These are phyloP conservation scores for Blastocladiella emersonii DNA, from an alignment of 371 early-diverging fungal species.

Conservation along the genomic window DNA sequence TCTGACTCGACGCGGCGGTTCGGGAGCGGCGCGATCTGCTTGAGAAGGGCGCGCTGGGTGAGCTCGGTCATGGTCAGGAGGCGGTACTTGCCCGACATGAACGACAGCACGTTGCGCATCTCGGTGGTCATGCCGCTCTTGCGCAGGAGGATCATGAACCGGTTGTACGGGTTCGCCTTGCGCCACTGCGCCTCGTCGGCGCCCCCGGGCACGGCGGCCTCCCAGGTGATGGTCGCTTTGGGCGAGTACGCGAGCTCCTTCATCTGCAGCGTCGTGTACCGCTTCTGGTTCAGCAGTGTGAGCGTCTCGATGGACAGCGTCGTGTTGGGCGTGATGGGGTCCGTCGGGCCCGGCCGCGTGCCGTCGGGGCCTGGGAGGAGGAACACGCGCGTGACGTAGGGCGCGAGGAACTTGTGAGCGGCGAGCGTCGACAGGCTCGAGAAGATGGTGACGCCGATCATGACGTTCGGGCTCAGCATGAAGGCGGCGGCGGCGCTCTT, in stretches of 20 bases:
- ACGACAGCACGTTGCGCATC: background rate
- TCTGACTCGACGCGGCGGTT: too few relatives aligned
- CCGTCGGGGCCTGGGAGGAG: background rate
- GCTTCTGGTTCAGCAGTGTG: background rate
- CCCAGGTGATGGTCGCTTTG: background rate
- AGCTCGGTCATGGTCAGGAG: background rate
- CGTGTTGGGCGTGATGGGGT: background rate
- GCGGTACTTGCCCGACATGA: background rate
- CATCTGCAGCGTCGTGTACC: background rate
- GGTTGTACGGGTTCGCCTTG: too few relatives aligned
- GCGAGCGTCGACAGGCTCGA: background rate
- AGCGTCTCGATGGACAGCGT: background rate
- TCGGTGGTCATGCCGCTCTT: background rate
- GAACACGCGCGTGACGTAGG: background rate
- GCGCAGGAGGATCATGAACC: constrained; percentile 1
- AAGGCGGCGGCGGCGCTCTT: background rate
- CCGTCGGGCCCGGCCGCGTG: background rate
- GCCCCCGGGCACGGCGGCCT: too few relatives aligned
- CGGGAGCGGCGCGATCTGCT: too few relatives aligned
- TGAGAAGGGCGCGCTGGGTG: background rate
- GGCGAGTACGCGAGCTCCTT: background rate
- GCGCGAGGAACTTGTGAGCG: background rate
- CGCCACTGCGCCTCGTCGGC: too few relatives aligned
- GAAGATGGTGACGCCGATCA: background rate
- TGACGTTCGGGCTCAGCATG: background rate